These are phyloP conservation scores for Septoria petroselini DNA, from an alignment of 2,329 filamentous ascomycete genomes.

Conservation along the genomic window DNA sequence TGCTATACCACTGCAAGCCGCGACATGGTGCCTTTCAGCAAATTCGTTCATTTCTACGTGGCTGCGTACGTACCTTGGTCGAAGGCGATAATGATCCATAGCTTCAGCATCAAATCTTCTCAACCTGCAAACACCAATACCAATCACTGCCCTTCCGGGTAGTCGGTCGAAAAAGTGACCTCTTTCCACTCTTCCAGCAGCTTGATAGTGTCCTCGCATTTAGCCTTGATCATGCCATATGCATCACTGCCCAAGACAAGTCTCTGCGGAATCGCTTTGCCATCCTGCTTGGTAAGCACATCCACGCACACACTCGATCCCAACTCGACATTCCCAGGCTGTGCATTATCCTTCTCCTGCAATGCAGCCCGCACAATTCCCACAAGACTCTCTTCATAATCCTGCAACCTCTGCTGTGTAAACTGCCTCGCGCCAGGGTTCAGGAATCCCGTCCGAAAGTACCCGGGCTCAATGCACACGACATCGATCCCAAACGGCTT, in stretches of 20 bases:
- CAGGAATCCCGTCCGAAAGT: conserved; percentile 54
- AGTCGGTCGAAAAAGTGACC: conserved; percentile 34
- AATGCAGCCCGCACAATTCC: conserved; percentile 38
- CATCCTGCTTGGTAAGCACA: conserved; percentile 51
- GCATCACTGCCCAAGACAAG: conserved; percentile 55
- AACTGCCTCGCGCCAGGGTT: conserved; percentile 29
- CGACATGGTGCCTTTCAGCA: conserved; percentile 14
- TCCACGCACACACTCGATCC: conserved; percentile 55
- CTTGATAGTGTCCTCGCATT: conserved; percentile 45
- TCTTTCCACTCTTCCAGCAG: conserved; percentile 53
- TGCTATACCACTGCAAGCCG: conserved; percentile 31
- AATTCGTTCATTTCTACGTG: no score
- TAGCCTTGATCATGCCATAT: conserved; percentile 38
- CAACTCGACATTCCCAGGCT: conserved; percentile 57
- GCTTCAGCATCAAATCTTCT: no score
- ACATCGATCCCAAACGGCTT: conserved; percentile 42
- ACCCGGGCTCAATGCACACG: conserved; percentile 51
- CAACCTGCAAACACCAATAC: no score
- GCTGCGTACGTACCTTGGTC: no score
- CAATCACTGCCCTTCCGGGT: conserved; percentile 1
- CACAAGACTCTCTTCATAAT: conserved; percentile 39
- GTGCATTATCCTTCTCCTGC: conserved; percentile 45
- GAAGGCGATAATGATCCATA: no score
- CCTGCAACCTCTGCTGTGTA: conserved; percentile 24
- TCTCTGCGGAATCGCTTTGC: conserved; percentile 52